A percentile compares a stretch with the other conserved stretches of the same genome.
phyloP scores from a whole-genome alignment of 257 asterid species.

The Solanum raphanifolium region DNA sequence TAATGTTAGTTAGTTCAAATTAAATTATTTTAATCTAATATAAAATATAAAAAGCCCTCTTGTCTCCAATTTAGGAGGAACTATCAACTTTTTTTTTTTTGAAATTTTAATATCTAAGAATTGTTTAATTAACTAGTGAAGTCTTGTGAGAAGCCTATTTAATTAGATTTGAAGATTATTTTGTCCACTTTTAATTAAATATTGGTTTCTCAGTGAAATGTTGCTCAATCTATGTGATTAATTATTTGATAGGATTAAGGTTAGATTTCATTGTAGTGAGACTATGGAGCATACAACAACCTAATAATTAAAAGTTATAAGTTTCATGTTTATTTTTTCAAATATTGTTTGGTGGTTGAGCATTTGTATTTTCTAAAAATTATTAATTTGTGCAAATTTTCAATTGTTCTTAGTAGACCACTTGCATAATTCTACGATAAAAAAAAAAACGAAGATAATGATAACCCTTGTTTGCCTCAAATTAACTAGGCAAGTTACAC shows the following conservation, averaged over 20 bases:
- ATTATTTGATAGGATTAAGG: background rate
- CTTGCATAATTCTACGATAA: background rate
- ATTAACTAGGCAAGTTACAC: background rate
- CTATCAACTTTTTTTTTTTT: background rate
- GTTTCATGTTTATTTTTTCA: background rate
- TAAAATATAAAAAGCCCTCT: background rate
- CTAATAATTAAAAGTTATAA: background rate
- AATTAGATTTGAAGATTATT: background rate
- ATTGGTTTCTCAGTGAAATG: background rate
- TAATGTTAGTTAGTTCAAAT: background rate
- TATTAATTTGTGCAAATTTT: background rate
- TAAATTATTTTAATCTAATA: background rate
- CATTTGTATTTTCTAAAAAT: background rate
- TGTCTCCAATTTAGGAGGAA: background rate
- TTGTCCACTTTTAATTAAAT: background rate
- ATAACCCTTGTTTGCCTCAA: background rate
- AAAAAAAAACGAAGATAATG: background rate
- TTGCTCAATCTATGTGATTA: background rate
- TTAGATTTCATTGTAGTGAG: background rate
- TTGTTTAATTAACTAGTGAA: background rate
- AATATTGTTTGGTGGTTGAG: background rate
- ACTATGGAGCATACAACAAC: slow-evolving; percentile 1
- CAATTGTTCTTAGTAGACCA: background rate
- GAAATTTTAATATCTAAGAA: background rate
- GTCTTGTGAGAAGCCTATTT: background rate